phyloP scores from a whole-genome alignment of 1,139 yeast species.

The Pichia sp. region DNA sequence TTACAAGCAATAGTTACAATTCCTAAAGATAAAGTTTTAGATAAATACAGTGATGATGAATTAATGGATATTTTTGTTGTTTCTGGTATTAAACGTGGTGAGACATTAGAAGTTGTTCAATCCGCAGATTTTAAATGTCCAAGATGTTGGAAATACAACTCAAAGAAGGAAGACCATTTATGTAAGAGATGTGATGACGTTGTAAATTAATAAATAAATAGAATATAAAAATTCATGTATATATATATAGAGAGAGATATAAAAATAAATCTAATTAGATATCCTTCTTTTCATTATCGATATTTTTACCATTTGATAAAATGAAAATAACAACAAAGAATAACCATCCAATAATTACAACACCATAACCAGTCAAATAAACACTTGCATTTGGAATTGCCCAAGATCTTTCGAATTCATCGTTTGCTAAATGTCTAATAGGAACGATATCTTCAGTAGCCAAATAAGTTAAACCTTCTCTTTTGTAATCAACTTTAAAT shows the following conservation, averaged over 20 bases:
- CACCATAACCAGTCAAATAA: constrained; percentile 62
- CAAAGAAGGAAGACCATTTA: constrained; percentile 44
- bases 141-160: constrained; percentile 83
- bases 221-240: not conserved
- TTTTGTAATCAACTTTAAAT: constrained; percentile 69
- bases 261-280: constrained; percentile 7
- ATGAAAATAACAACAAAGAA: constrained; percentile 64
- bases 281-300: constrained; percentile 13
- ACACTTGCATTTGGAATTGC: constrained; percentile 92
- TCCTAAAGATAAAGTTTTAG: not conserved
- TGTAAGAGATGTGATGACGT: constrained; percentile 64
- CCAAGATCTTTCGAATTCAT: constrained; percentile 92
- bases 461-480: constrained; percentile 70
- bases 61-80: constrained; percentile 15
- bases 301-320: constrained; percentile 28
- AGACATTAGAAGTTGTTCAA: constrained; percentile 23
- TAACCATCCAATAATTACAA: constrained; percentile 73
- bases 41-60: constrained; percentile 20
- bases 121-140: constrained; percentile 65
- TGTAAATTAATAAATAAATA: constrained; percentile 11
- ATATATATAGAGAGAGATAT: not conserved
- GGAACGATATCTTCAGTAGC: constrained; percentile 67
- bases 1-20: constrained; percentile 1
- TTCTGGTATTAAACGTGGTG: constrained; percentile 25
- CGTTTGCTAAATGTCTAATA: constrained; percentile 90